Evolutionary conservation across 1,139 yeast species (phyloP).

Genomic region (Magnusiomyces sp.): DNA sequence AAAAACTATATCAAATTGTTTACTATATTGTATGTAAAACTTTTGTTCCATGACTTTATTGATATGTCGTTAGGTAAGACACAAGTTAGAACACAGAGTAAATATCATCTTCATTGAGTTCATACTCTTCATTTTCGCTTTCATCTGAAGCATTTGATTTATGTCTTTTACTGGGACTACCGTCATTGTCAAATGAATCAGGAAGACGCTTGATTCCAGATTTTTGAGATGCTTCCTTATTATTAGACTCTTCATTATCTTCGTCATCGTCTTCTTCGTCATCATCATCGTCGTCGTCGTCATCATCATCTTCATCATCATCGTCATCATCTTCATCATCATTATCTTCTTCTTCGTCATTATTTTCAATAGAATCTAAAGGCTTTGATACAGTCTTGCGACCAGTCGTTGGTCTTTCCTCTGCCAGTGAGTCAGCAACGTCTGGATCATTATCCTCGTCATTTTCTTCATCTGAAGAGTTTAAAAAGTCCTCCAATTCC

Average conservation of each 20-base stretch:
- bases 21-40: not conserved
- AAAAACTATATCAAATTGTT: not conserved
- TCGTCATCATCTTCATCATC: conserved; percentile 7
- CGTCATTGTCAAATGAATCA: not conserved
- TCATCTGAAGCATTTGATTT: conserved; percentile 6
- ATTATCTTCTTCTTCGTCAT: conserved; percentile 14
- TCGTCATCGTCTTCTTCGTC: conserved; percentile 2
- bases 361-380: not conserved
- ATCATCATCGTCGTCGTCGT: not conserved
- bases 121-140: conserved; percentile 18
- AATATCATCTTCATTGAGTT: conserved; percentile 32
- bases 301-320: not conserved
- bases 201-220: not conserved
- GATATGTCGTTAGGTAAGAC: no score
- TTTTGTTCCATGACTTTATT: no score
- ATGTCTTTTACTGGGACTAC: conserved; percentile 1
- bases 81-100: no score
- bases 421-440: conserved; percentile 17
- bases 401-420: conserved; percentile 5
- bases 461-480: not conserved
- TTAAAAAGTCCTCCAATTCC: conserved; percentile 37
- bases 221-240: conserved; percentile 1
- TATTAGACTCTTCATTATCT: conserved; percentile 7
- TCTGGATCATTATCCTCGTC: conserved; percentile 21
- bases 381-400: no score